phyloP scores from a whole-genome alignment of 371 early-diverging fungal genomes.

The Ecytonucleospora hepatopenaei region DNA sequence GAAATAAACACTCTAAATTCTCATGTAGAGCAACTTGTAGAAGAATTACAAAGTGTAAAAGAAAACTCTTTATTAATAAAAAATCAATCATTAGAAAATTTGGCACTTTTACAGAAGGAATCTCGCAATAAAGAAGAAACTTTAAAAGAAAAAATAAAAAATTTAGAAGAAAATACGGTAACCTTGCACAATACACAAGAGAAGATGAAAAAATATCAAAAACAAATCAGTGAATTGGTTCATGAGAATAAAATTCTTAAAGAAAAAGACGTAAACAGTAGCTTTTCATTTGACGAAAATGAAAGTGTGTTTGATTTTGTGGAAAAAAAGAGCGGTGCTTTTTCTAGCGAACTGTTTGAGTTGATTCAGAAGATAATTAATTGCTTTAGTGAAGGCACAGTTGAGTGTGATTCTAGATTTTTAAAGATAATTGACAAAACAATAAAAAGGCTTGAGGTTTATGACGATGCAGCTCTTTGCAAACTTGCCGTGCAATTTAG shows the following conservation, averaged over 20 bases:
- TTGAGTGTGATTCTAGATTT: slow-evolving; percentile 32
- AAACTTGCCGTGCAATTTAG: slow-evolving; percentile 35
- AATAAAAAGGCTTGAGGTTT: slow-evolving; percentile 15
- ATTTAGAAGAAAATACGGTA: not conserved
- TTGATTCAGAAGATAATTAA: not conserved
- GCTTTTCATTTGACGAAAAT: not conserved
- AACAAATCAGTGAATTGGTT: not conserved
- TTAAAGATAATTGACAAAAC: slow-evolving; percentile 26
- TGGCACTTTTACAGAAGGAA: not conserved
- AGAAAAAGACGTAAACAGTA: not conserved
- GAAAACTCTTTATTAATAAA: not conserved
- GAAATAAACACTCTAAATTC: not conserved
- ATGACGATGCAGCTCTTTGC: slow-evolving; percentile 17
- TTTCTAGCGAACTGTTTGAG: too few relatives aligned
- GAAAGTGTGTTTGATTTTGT: too few relatives aligned
- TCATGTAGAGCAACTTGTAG: not conserved
- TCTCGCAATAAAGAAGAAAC: not conserved
- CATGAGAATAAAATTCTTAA: not conserved
- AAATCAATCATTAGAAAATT: not conserved
- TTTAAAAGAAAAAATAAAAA: not conserved
- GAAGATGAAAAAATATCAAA: not conserved
- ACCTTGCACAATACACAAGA: not conserved
- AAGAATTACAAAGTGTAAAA: not conserved
- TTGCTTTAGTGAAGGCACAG: slow-evolving; percentile 21
- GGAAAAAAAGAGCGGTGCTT: too few relatives aligned